Conservation (phyloP, 2,329 filamentous ascomycete species). For the Graphilbum ipis-grandicollis region DNA sequence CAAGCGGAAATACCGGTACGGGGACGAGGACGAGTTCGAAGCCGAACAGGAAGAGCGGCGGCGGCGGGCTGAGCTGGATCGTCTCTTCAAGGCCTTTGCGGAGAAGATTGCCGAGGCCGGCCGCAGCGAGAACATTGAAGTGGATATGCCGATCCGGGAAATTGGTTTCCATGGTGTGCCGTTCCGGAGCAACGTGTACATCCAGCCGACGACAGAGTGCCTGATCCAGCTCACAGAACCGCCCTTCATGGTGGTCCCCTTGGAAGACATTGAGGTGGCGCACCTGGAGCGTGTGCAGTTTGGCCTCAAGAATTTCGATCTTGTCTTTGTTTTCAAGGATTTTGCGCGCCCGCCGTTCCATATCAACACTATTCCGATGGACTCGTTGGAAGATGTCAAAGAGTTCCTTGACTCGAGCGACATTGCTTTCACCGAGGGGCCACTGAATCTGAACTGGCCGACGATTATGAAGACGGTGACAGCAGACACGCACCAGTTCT, state of each 20-base stretch:
- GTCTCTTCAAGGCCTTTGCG: conserved; percentile 88
- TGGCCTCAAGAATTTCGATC: conserved; percentile 95
- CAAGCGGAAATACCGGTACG: conserved; percentile 93
- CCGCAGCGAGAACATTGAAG: conserved; percentile 75
- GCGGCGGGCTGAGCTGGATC: conserved; percentile 78
- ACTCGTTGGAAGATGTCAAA: conserved; percentile 86
- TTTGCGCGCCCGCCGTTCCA: conserved; percentile 81
- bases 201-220: conserved; percentile 92
- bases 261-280: conserved; percentile 90
- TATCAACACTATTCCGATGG: conserved; percentile 95
- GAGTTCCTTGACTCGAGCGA: conserved; percentile 95
- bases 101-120: conserved; percentile 96
- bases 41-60: conserved; percentile 93
- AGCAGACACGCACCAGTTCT: conserved; percentile 86
- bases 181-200: conserved; percentile 84
- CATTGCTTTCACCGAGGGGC: conserved; percentile 85
- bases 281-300: conserved; percentile 94
- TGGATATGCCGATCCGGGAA: conserved; percentile 93
- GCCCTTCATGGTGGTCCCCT: conserved; percentile 86
- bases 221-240: conserved; percentile 93
- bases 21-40: conserved; percentile 97
- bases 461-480: conserved; percentile 99
- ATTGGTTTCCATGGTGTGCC: conserved; percentile 95
- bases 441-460: conserved; percentile 94
- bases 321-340: conserved; percentile 97